Conservation (phyloP, 1,139 yeast genomes). For the Saccharomycopsis phalli region DNA sequence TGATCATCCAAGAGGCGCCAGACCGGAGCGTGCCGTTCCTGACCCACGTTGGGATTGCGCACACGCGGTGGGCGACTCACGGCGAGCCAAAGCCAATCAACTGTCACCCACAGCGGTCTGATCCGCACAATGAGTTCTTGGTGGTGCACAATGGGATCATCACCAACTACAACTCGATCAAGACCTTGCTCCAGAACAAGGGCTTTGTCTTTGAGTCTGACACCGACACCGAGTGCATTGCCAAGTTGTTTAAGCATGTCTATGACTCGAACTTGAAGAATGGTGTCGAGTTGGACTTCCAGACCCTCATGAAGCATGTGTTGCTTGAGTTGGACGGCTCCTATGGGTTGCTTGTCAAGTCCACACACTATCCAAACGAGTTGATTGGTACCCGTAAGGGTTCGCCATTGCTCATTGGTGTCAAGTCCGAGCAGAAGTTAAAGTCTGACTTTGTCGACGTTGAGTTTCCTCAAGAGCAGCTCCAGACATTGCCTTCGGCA, state of each 20-base stretch:
- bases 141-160: constrained; percentile 98
- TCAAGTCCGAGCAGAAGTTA: constrained; percentile 86
- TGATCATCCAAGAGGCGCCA: constrained; percentile 45
- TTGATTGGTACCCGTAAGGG: constrained; percentile 97
- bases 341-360: constrained; percentile 89
- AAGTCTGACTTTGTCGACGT: constrained; percentile 98
- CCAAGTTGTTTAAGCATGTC: constrained; percentile 85
- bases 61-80: constrained; percentile 99
- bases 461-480: constrained; percentile 62
- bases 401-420: constrained; percentile 94
- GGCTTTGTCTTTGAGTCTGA: constrained; percentile 85
- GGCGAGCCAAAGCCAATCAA: constrained; percentile 82
- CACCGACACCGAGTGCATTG: constrained; percentile 97
- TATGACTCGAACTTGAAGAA: constrained; percentile 69
- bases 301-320: constrained; percentile 87
- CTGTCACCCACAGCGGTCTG: constrained; percentile 97
- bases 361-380: constrained; percentile 90
- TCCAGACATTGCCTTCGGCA: constrained; percentile 23
- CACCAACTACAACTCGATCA: constrained; percentile 87
- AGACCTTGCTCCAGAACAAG: constrained; percentile 67
- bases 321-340: constrained; percentile 94
- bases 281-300: constrained; percentile 71
- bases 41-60: constrained; percentile 94
- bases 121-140: constrained; percentile 69
- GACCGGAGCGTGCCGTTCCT: constrained; percentile 59